These are phyloP conservation scores for Candida orba DNA, from an alignment of 805 yeast genomes.

Conservation along the genomic window DNA sequence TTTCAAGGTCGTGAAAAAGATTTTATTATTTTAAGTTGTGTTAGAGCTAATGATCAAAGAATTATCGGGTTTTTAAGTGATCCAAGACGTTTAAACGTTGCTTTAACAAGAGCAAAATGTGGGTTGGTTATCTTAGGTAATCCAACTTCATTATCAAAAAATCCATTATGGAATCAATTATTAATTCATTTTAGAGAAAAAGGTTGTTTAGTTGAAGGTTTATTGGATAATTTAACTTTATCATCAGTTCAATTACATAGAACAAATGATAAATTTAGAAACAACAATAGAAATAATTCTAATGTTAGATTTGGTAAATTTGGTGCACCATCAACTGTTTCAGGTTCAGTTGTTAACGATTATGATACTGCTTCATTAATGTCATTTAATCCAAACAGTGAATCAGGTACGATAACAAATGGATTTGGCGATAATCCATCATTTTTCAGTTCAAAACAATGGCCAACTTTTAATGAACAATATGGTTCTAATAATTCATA, in stretches of 20 bases:
- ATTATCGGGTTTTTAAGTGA: conserved; percentile 80
- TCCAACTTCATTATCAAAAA: conserved; percentile 66
- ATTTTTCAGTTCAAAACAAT: conserved; percentile 14
- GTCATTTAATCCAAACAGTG: conserved; percentile 29
- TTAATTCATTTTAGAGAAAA: conserved; percentile 72
- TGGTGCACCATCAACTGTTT: conserved; percentile 12
- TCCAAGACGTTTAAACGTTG: conserved; percentile 83
- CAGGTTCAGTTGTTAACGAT: conserved; percentile 18
- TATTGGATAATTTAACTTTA: conserved; percentile 68
- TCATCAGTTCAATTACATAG: conserved; percentile 51
- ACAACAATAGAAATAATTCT: not conserved
- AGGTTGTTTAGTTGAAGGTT: conserved; percentile 88
- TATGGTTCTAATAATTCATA: conserved; percentile 6
- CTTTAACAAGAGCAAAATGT: conserved; percentile 79
- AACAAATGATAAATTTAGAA: conserved; percentile 14
- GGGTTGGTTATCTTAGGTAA: conserved; percentile 81
- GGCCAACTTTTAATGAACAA: conserved; percentile 22
- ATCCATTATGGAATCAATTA: conserved; percentile 71
- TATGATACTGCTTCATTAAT: conserved; percentile 33
- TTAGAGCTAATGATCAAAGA: conserved; percentile 68
- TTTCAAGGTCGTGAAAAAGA: conserved; percentile 91
- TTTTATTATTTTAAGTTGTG: conserved; percentile 71
- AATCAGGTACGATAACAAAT: conserved; percentile 5
- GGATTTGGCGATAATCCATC: conserved; percentile 9
- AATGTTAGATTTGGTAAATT: conserved; percentile 1